Conservation (phyloP, 2,329 filamentous ascomycete species). For the Intubia oerlemansii region DNA sequence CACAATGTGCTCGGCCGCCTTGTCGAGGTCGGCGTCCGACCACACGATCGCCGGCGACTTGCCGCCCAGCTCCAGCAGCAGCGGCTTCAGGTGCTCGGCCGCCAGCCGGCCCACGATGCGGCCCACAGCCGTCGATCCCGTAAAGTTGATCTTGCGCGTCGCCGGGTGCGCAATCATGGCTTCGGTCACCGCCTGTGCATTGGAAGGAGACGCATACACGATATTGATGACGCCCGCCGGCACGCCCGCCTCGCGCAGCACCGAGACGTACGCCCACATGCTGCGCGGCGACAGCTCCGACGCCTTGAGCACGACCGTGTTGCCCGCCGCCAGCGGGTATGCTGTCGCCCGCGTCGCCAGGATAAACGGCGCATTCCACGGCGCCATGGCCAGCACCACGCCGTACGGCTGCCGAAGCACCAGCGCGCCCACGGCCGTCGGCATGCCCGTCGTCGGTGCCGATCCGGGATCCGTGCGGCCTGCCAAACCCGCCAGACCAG, state of each 20-base stretch:
- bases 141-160: conserved; percentile 73
- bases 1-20: conserved; percentile 46
- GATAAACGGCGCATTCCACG: conserved; percentile 47
- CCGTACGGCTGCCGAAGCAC: conserved; percentile 59
- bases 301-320: conserved; percentile 59
- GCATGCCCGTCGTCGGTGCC: conserved; percentile 1
- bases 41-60: conserved; percentile 65
- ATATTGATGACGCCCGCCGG: conserved; percentile 51
- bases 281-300: conserved; percentile 41
- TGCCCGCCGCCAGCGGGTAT: conserved; percentile 52
- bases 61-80: conserved; percentile 63
- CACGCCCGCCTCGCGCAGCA: conserved; percentile 53
- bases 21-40: conserved; percentile 55
- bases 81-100: conserved; percentile 56
- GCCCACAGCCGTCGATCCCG: conserved; percentile 54
- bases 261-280: conserved; percentile 38
- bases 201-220: conserved; percentile 40
- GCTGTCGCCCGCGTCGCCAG: conserved; percentile 31
- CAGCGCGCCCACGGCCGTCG: conserved; percentile 23
- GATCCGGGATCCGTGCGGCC: conserved; percentile 1
- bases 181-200: conserved; percentile 46
- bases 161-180: conserved; percentile 44
- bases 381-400: conserved; percentile 60
- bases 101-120: conserved; percentile 48
- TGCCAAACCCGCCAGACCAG: too few relatives aligned